A percentile compares a stretch with the other conserved stretches of the same genome.
phyloP scores from a whole-genome alignment of 305 asterid genomes.

The Fraxinus baroniana region DNA sequence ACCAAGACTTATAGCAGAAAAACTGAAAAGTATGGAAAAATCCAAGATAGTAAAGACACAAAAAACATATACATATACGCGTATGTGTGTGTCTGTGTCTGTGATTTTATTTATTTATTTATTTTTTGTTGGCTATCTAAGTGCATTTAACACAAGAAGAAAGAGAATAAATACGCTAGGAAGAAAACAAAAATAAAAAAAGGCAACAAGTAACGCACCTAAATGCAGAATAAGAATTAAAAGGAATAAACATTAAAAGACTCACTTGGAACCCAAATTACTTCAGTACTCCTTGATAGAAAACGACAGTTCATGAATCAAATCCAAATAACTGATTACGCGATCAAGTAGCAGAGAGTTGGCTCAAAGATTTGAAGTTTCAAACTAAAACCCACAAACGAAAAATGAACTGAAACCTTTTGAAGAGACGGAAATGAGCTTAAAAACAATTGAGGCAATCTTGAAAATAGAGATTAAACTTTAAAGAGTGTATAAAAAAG shows the following conservation, averaged over 20 bases:
- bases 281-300: slow-evolving; percentile 46
- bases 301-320: slow-evolving; percentile 42
- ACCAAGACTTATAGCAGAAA: slow-evolving; percentile 50
- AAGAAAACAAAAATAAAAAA: slow-evolving; percentile 70
- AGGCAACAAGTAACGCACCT: slow-evolving; percentile 36
- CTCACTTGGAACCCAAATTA: slow-evolving; percentile 53
- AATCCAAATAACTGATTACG: slow-evolving; percentile 12
- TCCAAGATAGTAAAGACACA: slow-evolving; percentile 63
- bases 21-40: slow-evolving; percentile 49
- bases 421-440: slow-evolving; percentile 29
- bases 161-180: slow-evolving; percentile 82
- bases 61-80: neutral
- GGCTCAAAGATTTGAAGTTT: slow-evolving; percentile 32
- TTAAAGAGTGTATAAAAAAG: slow-evolving; percentile 30
- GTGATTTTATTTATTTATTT: neutral
- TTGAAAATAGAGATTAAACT: slow-evolving; percentile 35
- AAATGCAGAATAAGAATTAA: slow-evolving; percentile 49
- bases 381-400: slow-evolving; percentile 20
- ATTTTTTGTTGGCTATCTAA: neutral
- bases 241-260: slow-evolving; percentile 83
- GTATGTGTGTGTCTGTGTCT: slow-evolving; percentile 4
- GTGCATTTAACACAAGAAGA: slow-evolving; percentile 43
- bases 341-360: slow-evolving; percentile 1
- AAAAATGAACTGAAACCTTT: slow-evolving; percentile 25
- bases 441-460: slow-evolving; percentile 7